phyloP scores from a whole-genome alignment of 2,329 filamentous ascomycete genomes.

The Bipolaris sorokiniana region DNA sequence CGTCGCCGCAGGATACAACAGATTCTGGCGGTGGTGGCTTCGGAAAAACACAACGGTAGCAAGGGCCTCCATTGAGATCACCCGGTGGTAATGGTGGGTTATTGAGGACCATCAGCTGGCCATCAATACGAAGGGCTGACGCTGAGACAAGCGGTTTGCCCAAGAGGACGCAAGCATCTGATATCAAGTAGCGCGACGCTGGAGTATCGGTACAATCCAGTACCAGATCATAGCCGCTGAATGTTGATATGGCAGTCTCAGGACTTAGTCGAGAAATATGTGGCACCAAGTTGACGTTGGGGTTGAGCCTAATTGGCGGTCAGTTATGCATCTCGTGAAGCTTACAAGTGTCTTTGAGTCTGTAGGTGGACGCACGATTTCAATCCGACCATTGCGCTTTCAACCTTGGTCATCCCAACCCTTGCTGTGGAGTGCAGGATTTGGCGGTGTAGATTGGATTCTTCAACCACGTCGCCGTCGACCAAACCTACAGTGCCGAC shows the following conservation, averaged over 20 bases:
- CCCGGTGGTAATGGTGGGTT: conserved; percentile 71
- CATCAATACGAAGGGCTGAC: conserved; percentile 85
- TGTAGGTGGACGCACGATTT: conserved; percentile 48
- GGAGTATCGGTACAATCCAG: conserved; percentile 97
- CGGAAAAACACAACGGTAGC: conserved; percentile 93
- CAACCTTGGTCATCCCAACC: conserved; percentile 79
- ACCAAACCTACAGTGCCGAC: conserved; percentile 82
- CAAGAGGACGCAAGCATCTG: conserved; percentile 83
- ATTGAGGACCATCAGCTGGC: conserved; percentile 89
- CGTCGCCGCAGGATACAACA: conserved; percentile 87
- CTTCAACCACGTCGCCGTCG: conserved; percentile 86
- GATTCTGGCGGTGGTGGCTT: conserved; percentile 82
- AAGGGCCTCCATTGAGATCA: conserved; percentile 71
- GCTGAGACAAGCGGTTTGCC: conserved; percentile 84
- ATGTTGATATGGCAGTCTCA: conserved; percentile 69
- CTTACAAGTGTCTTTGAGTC: background rate
- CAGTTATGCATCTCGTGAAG: conserved; percentile 8
- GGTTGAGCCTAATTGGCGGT: conserved; percentile 67
- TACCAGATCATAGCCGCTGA: conserved; percentile 77
- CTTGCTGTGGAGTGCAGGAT: conserved; percentile 76
- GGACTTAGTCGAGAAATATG: conserved; percentile 71
- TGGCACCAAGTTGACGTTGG: conserved; percentile 67
- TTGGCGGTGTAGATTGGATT: conserved; percentile 91
- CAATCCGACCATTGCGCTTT: conserved; percentile 64
- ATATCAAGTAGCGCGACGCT: conserved; percentile 88